Evolutionary conservation across 2,329 filamentous ascomycete genomes (phyloP), one percentile per base, ranked within the genome.

Genomic region (Cryphonectria nitschkei): DNA sequence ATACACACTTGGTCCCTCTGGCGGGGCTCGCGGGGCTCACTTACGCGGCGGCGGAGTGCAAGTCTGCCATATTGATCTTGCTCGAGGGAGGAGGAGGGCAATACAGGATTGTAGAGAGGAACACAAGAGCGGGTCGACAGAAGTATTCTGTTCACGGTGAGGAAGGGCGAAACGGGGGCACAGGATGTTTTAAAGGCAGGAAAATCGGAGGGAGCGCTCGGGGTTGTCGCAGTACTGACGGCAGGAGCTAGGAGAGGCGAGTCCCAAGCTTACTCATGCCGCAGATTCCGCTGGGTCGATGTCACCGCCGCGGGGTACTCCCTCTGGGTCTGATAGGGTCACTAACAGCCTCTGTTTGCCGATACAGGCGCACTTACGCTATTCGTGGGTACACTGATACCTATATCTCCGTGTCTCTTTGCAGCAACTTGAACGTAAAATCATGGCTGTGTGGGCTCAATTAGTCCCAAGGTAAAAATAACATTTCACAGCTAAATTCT

Each of bases 21-120:
- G 65, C 65, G 52, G 52, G 63, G 65, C 19, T 71, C 70, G 73
- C 72, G 73, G 72, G 72, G 72, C 66, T 67, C 61, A 79, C 78
- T 79, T 73, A 79, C 78, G 74, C 74, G 73, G 76, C 75, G 72
- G 74, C 69, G 65, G 74, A 72, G 70, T 78, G 77, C 72, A 75
- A 62, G 52, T 79, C 77, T 69, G 77, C 74, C 77, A 79, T 76
- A 52, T 74, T 52, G 69, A 34, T 75, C 78, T 78, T 77, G 78
- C 70, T 64, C 37, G 41, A 52, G 58, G 56, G 56, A 50, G 29
- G 5, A 34, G 29, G 58, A 54, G 58, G 62, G 60, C 29, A 64
- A 37, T 46, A 37, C 54, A 56, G 34, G 62, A 69, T 66, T 62
- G 26, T 29, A 16, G 70, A 43, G 65, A 71, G n/a, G 60, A 69